Conservation (phyloP, 2,329 filamentous ascomycete genomes). For the Colletotrichum sp. region DNA sequence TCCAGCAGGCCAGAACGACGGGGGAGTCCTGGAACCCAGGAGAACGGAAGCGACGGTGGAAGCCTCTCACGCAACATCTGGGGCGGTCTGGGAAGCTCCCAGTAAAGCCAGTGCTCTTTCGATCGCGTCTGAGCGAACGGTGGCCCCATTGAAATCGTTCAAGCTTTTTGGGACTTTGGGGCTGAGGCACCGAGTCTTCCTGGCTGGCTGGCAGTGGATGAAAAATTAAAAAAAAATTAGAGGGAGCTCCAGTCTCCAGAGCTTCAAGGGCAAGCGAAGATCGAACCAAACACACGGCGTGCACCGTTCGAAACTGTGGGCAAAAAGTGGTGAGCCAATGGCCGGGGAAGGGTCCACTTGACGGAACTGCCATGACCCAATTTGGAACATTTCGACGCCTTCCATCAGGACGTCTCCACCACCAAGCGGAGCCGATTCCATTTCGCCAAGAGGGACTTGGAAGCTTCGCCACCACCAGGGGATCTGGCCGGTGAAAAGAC, state of each 20-base stretch:
- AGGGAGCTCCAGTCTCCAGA: background rate
- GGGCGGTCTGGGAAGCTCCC: background rate
- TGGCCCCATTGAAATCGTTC: background rate
- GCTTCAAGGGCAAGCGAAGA: background rate
- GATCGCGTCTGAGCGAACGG: background rate
- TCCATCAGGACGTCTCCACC: background rate
- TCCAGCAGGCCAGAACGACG: background rate
- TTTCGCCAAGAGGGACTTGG: slow-evolving; percentile 5
- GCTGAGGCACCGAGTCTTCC: background rate
- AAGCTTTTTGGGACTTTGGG: background rate
- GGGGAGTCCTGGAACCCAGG: background rate
- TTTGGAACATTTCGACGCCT: background rate
- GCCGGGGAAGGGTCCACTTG: background rate
- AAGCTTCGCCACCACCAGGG: slow-evolving; percentile 19
- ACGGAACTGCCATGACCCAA: background rate
- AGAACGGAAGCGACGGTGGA: background rate
- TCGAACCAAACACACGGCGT: background rate
- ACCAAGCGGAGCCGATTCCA: background rate
- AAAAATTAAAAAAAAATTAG: no score
- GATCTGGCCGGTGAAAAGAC: background rate
- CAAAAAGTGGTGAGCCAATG: background rate
- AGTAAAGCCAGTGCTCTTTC: background rate
- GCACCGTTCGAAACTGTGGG: background rate
- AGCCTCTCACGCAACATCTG: background rate
- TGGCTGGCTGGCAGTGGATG: background rate